Evolutionary conservation across 2,329 filamentous ascomycete species (phyloP).

Genomic region (Sarocladium brachiariae): DNA sequence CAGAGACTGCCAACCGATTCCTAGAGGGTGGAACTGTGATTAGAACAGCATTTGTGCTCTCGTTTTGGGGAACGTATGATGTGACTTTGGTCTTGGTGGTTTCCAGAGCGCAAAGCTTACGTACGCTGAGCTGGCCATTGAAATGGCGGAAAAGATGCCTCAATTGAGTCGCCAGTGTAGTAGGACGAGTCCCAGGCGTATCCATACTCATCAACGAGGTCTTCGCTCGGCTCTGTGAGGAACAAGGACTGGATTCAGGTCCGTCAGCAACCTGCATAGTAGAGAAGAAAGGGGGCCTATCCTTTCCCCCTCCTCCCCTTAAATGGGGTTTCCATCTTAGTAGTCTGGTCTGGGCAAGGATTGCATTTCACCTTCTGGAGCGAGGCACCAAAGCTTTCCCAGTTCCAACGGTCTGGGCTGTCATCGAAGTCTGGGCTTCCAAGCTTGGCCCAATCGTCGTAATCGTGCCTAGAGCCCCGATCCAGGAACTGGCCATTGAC

Average conservation of each 20-base stretch:
- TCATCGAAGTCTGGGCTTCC: slow-evolving; percentile 17
- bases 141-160: slow-evolving; percentile 24
- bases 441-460: slow-evolving; percentile 27
- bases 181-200: slow-evolving; percentile 26
- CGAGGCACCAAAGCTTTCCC: slow-evolving; percentile 26
- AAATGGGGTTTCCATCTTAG: too few relatives aligned
- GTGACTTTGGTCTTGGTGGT: not conserved
- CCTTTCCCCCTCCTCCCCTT: too few relatives aligned
- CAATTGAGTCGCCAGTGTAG: slow-evolving; percentile 25
- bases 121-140: slow-evolving; percentile 23
- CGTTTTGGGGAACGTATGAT: not conserved
- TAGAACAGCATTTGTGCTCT: slow-evolving; percentile 4
- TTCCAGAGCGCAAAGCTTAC: not conserved
- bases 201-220: slow-evolving; percentile 20
- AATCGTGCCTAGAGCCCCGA: slow-evolving; percentile 27
- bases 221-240: slow-evolving; percentile 17
- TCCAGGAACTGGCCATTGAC: slow-evolving; percentile 33
- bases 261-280: too few relatives aligned
- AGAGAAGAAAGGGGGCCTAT: too few relatives aligned
- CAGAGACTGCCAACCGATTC: slow-evolving; percentile 15
- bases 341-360: too few relatives aligned
- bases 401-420: slow-evolving; percentile 23
- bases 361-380: slow-evolving; percentile 26
- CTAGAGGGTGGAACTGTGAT: slow-evolving; percentile 8
- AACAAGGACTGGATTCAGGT: slow-evolving; percentile 16